Conservation (phyloP, 352 stramenopile genomes). For the Thraustochytrium sp. region DNA sequence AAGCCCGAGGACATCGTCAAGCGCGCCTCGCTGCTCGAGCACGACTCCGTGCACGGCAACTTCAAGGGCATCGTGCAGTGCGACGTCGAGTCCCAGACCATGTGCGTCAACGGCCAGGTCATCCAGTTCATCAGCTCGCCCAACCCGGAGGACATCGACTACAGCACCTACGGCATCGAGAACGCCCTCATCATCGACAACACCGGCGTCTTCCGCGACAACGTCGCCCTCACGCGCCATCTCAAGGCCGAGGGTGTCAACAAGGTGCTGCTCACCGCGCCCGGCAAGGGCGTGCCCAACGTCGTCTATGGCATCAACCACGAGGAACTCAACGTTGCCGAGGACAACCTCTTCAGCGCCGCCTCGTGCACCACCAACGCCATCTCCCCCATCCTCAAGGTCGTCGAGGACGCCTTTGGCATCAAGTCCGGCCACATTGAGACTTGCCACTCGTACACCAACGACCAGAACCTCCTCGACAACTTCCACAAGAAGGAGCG, state of each 20-base stretch:
- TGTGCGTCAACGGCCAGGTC: slow-evolving; percentile 76
- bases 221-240: slow-evolving; percentile 50
- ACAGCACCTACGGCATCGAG: slow-evolving; percentile 76
- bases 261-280: slow-evolving; percentile 61
- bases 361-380: slow-evolving; percentile 69
- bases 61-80: slow-evolving; percentile 75
- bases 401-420: slow-evolving; percentile 69
- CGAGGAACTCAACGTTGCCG: slow-evolving; percentile 55
- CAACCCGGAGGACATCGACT: slow-evolving; percentile 75
- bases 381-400: slow-evolving; percentile 61
- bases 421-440: slow-evolving; percentile 71
- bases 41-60: slow-evolving; percentile 73
- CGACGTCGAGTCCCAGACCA: slow-evolving; percentile 72
- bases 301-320: slow-evolving; percentile 68
- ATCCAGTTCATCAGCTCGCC: slow-evolving; percentile 80
- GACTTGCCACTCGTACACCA: slow-evolving; percentile 79
- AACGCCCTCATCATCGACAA: slow-evolving; percentile 80
- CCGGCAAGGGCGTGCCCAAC: slow-evolving; percentile 60
- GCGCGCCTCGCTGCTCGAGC: slow-evolving; percentile 67
- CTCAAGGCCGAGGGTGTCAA: slow-evolving; percentile 58
- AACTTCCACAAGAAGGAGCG: slow-evolving; percentile 79
- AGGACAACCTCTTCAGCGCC: slow-evolving; percentile 61
- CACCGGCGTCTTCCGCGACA: slow-evolving; percentile 54
- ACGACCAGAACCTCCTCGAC: slow-evolving; percentile 76
- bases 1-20: slow-evolving; percentile 74